Conservation (phyloP, 345 rosid genomes). For the Fremontodendron californicum region DNA sequence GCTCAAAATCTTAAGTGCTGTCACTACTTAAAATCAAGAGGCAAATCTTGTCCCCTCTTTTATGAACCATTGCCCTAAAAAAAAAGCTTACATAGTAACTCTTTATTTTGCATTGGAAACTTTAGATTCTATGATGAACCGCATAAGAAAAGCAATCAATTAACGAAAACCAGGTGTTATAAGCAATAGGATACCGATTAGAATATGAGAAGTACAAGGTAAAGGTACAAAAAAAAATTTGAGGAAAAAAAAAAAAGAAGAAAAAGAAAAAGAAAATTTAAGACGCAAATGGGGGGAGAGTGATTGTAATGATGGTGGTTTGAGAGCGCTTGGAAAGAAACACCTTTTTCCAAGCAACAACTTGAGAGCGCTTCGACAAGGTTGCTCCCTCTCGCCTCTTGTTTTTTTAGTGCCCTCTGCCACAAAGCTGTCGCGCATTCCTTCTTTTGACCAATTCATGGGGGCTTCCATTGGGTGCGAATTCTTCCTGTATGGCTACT, state of each 20-base stretch:
- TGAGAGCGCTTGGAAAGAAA: not conserved
- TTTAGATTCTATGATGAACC: constrained; percentile 5
- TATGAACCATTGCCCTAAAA: not conserved
- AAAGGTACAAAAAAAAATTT: not conserved
- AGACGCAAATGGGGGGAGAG: not conserved
- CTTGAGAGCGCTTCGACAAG: not conserved
- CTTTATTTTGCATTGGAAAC: not conserved
- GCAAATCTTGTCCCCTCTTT: not conserved
- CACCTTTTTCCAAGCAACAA: not conserved
- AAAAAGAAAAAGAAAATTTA: not conserved
- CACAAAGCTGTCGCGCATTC: not conserved
- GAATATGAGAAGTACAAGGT: not conserved
- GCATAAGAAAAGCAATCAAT: not conserved
- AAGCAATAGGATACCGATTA: not conserved
- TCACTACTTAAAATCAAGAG: not conserved
- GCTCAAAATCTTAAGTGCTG: not conserved
- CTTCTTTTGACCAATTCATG: too few species aligned
- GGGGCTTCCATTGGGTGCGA: too few species aligned
- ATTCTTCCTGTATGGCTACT: too few species aligned
- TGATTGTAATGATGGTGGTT: constrained; percentile 13
- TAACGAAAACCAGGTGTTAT: not conserved
- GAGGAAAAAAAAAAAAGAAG: not conserved
- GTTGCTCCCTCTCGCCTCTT: not conserved
- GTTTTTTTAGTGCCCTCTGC: not conserved
- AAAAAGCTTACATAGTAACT: not conserved